These are phyloP conservation scores for Trametes coccinea DNA, from an alignment of 768 basidiomycete genomes.

Conservation along the genomic window DNA sequence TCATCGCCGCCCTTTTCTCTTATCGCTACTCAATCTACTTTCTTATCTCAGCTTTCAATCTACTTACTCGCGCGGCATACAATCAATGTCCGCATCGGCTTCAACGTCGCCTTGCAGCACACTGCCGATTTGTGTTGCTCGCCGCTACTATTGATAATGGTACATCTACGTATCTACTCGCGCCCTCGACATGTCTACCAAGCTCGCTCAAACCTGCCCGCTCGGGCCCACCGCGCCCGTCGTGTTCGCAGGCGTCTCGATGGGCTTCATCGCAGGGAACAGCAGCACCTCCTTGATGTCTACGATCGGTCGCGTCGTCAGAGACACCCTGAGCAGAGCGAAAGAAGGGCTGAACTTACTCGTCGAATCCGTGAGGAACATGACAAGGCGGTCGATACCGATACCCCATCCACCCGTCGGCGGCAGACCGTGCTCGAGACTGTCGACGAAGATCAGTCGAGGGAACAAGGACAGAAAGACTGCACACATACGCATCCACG, in stretches of 20 bases:
- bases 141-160: no score
- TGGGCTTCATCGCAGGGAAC: slow-evolving; percentile 97
- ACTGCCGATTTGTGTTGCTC: no score
- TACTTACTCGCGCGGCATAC: no score
- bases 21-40: no score
- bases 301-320: slow-evolving; percentile 30
- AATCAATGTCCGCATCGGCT: no score
- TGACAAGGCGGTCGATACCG: slow-evolving; percentile 93
- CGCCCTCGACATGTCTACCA: no score
- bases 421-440: slow-evolving; percentile 94
- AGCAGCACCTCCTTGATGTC: slow-evolving; percentile 96
- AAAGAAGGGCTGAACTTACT: slow-evolving; percentile 49
- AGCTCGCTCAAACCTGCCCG: slow-evolving; percentile 27
- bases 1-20: no score
- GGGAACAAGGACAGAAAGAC: not conserved
- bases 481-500: slow-evolving; percentile 75
- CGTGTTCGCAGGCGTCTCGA: slow-evolving; percentile 47
- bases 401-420: slow-evolving; percentile 98
- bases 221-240: slow-evolving; percentile 34
- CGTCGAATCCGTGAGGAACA: slow-evolving; percentile 97
- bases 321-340: not conserved
- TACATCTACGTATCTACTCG: no score
- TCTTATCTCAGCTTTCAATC: no score
- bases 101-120: no score
- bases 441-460: slow-evolving; percentile 31